phyloP scores from a whole-genome alignment of 768 basidiomycete species.

The Termitomyces sp. region DNA sequence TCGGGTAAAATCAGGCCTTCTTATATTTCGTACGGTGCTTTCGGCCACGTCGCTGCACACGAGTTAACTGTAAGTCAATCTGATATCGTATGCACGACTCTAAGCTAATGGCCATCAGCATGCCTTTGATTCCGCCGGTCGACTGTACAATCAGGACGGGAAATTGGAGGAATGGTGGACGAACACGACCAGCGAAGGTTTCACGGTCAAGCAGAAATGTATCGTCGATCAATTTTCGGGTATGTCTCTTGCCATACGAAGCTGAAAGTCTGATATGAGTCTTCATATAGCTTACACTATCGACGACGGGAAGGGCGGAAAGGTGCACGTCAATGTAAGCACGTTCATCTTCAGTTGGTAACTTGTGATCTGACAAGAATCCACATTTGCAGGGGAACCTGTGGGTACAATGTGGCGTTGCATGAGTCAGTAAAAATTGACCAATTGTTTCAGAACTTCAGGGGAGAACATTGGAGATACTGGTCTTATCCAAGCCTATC shows the following conservation, averaged over 20 bases:
- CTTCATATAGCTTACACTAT: constrained; percentile 66
- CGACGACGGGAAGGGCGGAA: constrained; percentile 79
- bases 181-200: constrained; percentile 77
- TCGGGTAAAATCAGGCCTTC: constrained; percentile 53
- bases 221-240: constrained; percentile 90
- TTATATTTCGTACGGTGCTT: constrained; percentile 87
- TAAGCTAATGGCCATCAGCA: constrained; percentile 40
- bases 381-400: constrained; percentile 57
- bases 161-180: constrained; percentile 93
- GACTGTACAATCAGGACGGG: constrained; percentile 87
- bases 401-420: constrained; percentile 29
- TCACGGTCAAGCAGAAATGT: constrained; percentile 78
- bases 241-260: constrained; percentile 16
- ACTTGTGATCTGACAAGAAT: background rate
- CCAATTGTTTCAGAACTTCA: constrained; percentile 53
- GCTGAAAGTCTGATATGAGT: background rate
- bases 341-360: constrained; percentile 10
- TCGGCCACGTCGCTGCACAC: constrained; percentile 89
- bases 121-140: constrained; percentile 85
- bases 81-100: background rate
- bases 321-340: constrained; percentile 77
- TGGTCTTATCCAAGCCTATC: constrained; percentile 79
- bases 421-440: constrained; percentile 5
- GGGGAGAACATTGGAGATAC: constrained; percentile 91
- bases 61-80: constrained; percentile 68